Evolutionary conservation across 2,329 filamentous ascomycete genomes (phyloP), one percentile per base, ranked within the genome.

Genomic region (Phaeosphaeriaceae sp.): DNA sequence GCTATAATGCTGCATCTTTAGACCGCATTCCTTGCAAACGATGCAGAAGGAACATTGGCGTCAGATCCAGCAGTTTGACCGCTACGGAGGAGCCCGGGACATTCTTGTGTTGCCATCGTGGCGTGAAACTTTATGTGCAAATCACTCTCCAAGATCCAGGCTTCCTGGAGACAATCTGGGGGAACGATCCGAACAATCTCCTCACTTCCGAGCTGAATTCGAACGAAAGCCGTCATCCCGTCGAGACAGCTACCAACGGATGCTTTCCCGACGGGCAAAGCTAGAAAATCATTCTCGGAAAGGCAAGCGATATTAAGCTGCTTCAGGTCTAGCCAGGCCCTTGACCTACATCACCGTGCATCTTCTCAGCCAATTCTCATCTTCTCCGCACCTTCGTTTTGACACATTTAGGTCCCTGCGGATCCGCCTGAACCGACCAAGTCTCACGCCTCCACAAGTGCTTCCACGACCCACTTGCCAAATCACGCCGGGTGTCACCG

Each of bases 201-300:
- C 65, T 49, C 22, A 21, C n/a, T 24, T 52, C 60, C 67, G 67
- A 70, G 58, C 41, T 54, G 53, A 49, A 19, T 20, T 66, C 66
- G 66, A 68, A 42, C 33, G 41, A 66, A 63, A 15, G 51, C 67
- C 67, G 67, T 60, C 21, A 36, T 21, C 45, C 36, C 48, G 22
- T 50, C 36, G 45, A 33, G 27, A 20, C n/a, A 41, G 41, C 52
- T 51, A 48, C 46, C 41, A 56, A 47, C 58, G 50, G 56, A 41
- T 46, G 40, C 47, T 70, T 70, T 63, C 27, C 67, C 67, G 67
- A 60, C 67, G 67, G 67, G 48, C 24, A 68, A 55, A 48, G 27
- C 21, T 42, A 54, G 41, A 58, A 36, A 33, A 24, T 22, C 42
- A 49, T 31, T 21, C 49, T 54, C 59, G 61, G 61, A 52, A 65